Percentiles rank a stretch among this genome's conserved stretches.
Conservation (phyloP, 495 filamentous ascomycete genomes). For the Penicillium flavigenum region DNA sequence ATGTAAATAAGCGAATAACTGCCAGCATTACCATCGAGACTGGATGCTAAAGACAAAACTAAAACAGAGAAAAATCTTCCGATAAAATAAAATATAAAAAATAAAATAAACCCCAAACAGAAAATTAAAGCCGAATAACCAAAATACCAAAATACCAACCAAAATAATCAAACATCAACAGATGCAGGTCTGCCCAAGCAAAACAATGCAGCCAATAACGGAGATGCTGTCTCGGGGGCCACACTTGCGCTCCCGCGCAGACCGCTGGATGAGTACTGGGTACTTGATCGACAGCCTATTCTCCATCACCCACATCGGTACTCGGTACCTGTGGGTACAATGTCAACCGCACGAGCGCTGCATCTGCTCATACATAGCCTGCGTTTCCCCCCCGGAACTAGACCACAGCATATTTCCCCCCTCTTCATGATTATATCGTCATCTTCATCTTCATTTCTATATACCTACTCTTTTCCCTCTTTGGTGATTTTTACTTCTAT, state of each 20-base stretch:
- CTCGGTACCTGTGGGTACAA: conserved; percentile 13
- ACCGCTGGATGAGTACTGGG: conserved; percentile 32
- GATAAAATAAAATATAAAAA: conserved; percentile 6
- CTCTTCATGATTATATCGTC: conserved; percentile 19
- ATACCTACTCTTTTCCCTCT: conserved; percentile 19
- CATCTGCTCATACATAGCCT: conserved; percentile 30
- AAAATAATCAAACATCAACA: conserved; percentile 10
- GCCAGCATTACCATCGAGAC: background rate
- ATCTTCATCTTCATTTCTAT: conserved; percentile 24
- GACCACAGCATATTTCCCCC: conserved; percentile 12
- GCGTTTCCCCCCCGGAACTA: conserved; percentile 22
- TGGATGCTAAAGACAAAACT: background rate
- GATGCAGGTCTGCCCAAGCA: conserved; percentile 52
- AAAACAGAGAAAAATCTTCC: background rate
- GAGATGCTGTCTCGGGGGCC: conserved; percentile 17
- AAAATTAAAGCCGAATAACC: conserved; percentile 1
- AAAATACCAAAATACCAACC: conserved; percentile 2
- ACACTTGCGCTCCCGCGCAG: conserved; percentile 34
- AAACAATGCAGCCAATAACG: conserved; percentile 48
- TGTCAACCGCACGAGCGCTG: conserved; percentile 16
- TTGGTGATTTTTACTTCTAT: conserved; percentile 15
- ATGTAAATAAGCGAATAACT: background rate
- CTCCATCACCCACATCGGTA: conserved; percentile 15
- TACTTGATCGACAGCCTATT: conserved; percentile 19
- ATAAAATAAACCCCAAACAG: conserved; percentile 4